Evolutionary conservation across 1,139 yeast species (phyloP).

Genomic region (Meyerozyma smithsonii): DNA sequence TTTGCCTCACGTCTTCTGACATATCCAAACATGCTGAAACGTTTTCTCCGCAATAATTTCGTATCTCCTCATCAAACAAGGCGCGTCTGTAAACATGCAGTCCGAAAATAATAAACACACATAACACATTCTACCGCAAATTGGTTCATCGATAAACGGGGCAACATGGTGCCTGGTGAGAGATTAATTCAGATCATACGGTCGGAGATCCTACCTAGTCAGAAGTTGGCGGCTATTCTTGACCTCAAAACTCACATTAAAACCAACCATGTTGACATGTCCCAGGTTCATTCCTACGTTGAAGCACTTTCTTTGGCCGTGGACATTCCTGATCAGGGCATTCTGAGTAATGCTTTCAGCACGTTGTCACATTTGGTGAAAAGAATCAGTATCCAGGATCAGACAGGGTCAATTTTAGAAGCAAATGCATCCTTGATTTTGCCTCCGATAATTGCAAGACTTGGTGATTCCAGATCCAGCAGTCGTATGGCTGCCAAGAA

Average conservation of each 20-base stretch:
- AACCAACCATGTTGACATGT: constrained; percentile 54
- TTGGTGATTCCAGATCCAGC: constrained; percentile 45
- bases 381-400: constrained; percentile 70
- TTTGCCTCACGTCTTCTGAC: no score
- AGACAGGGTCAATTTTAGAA: constrained; percentile 41
- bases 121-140: neutral
- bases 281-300: constrained; percentile 51
- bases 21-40: no score
- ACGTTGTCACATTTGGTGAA: constrained; percentile 72
- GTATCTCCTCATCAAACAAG: no score
- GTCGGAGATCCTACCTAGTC: constrained; percentile 13
- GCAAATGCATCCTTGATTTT: constrained; percentile 46
- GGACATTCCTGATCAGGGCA: constrained; percentile 35
- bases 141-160: neutral
- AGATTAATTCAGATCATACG: constrained; percentile 22
- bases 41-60: no score
- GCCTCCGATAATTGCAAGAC: constrained; percentile 52
- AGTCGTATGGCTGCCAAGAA: constrained; percentile 43
- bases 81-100: constrained; percentile 1
- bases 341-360: constrained; percentile 53
- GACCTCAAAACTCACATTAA: constrained; percentile 67
- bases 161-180: constrained; percentile 15
- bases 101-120: neutral
- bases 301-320: constrained; percentile 50
- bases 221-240: constrained; percentile 38